Conservation (phyloP, 169 alveolate genomes). For the Eimeria maxima region DNA sequence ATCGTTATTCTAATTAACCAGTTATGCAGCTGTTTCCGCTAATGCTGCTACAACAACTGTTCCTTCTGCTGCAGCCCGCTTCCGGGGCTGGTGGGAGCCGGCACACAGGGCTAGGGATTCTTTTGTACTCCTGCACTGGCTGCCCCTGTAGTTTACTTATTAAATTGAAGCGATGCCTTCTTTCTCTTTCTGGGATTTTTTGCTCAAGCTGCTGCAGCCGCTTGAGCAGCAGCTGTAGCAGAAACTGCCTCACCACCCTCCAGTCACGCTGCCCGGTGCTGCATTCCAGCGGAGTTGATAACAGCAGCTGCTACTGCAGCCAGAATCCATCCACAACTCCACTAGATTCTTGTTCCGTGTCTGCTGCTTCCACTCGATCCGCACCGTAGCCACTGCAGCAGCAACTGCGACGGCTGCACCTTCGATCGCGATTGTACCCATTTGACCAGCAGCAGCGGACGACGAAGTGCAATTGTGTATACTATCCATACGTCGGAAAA, state of each 20-base stretch:
- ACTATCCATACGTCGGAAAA: neutral
- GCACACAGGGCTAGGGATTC: neutral
- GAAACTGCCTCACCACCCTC: neutral
- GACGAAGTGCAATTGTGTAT: too few species aligned
- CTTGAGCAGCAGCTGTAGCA: neutral
- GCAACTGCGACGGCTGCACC: too few species aligned
- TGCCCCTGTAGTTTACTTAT: neutral
- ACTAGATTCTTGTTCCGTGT: too few species aligned
- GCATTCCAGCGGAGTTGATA: neutral
- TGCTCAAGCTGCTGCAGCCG: neutral
- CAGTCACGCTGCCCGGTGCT: neutral
- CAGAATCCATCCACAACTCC: too few species aligned
- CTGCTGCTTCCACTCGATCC: too few species aligned
- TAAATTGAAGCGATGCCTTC: neutral
- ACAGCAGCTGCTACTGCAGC: neutral
- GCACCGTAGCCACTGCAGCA: too few species aligned
- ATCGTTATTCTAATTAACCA: neutral
- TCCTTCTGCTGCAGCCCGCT: too few species aligned
- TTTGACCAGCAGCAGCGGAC: too few species aligned
- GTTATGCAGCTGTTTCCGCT: neutral
- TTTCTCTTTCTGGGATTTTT: neutral
- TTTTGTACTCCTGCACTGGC: neutral
- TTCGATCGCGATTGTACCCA: too few species aligned
- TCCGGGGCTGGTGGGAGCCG: conserved; percentile 3
- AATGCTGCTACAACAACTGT: neutral